phyloP scores from a whole-genome alignment of 2,329 filamentous ascomycete genomes.

The Botrytis tulipae region DNA sequence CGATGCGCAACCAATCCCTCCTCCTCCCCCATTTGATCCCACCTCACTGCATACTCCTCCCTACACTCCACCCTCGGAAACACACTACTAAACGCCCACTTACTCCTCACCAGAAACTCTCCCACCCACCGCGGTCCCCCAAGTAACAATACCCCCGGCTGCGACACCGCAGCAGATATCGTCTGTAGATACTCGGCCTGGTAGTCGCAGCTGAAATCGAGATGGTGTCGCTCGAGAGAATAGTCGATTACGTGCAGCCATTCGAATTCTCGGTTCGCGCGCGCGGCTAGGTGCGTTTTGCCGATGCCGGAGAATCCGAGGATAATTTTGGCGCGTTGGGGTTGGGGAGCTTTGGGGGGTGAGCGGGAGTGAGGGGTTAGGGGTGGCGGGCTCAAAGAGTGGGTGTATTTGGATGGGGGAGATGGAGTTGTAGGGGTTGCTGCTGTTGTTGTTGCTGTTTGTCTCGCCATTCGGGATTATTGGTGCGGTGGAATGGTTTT shows the following conservation, averaged over 20 bases:
- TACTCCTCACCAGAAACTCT: slow-evolving; percentile 2
- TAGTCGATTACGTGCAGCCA: slow-evolving; percentile 19
- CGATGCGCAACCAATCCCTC: slow-evolving; percentile 1
- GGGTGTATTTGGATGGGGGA: neutral
- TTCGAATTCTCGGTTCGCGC: slow-evolving; percentile 18
- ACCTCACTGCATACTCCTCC: slow-evolving; percentile 16
- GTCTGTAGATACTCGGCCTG: slow-evolving; percentile 3
- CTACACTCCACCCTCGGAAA: slow-evolving; percentile 1
- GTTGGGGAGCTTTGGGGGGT: neutral
- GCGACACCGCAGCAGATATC: slow-evolving; percentile 4
- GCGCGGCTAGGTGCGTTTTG: slow-evolving; percentile 15
- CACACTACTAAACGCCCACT: slow-evolving; percentile 15
- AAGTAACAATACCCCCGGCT: slow-evolving; percentile 11
- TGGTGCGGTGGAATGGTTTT: neutral
- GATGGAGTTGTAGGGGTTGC: neutral
- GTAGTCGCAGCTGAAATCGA: slow-evolving; percentile 8
- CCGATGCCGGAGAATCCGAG: slow-evolving; percentile 13
- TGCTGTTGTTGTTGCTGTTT: neutral
- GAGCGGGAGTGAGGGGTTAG: neutral
- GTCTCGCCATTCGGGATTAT: slow-evolving; percentile 3
- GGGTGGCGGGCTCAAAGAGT: neutral
- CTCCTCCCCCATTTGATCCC: slow-evolving; percentile 18
- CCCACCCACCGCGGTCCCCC: slow-evolving; percentile 20
- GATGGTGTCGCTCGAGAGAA: slow-evolving; percentile 5
- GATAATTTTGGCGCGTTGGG: slow-evolving; percentile 16